A percentile compares a stretch with the other conserved stretches of the same genome.
These are phyloP conservation scores for Escovopsis sp. DNA, from an alignment of 2,329 filamentous ascomycete species.

Conservation along the genomic window DNA sequence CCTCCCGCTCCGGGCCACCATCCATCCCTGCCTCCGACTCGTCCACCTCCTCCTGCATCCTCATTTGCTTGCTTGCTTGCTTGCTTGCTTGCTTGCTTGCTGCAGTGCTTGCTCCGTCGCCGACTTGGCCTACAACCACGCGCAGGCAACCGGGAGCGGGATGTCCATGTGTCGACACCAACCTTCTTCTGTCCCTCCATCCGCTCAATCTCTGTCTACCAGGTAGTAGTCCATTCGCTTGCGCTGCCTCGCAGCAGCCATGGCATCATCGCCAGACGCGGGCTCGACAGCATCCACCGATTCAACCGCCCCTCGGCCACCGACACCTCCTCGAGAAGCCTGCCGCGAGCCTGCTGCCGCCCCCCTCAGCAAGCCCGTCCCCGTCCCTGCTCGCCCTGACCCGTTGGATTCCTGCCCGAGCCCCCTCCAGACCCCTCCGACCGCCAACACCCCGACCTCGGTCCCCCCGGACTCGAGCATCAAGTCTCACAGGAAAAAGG, in stretches of 20 bases:
- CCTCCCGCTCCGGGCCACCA: too few relatives aligned
- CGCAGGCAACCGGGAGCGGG: neutral
- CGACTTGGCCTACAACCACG: too few relatives aligned
- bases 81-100: neutral
- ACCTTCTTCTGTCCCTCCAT: conserved; percentile 5
- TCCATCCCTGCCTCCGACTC: too few relatives aligned
- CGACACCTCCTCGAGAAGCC: conserved; percentile 51
- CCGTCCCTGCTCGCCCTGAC: conserved; percentile 21
- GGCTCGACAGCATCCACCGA: conserved; percentile 28
- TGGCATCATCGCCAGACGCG: conserved; percentile 26
- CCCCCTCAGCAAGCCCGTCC: conserved; percentile 12
- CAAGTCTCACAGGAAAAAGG: conserved; percentile 36
- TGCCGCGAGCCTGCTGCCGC: conserved; percentile 22
- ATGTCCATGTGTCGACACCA: conserved; percentile 1
- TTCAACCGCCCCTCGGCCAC: conserved; percentile 42
- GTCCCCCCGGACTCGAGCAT: conserved; percentile 26
- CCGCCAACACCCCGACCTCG: conserved; percentile 28
- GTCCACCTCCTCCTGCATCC: too few relatives aligned
- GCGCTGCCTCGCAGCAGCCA: conserved; percentile 24
- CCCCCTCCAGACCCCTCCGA: conserved; percentile 35
- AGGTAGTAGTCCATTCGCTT: conserved; percentile 17
- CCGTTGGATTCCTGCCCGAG: conserved; percentile 22
- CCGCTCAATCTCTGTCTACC: conserved; percentile 19
- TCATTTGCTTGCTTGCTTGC: neutral
- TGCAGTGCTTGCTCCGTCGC: conserved; percentile 1